These are phyloP conservation scores for Aspergillus awamori DNA, from an alignment of 2,329 filamentous ascomycete species.

Conservation along the genomic window DNA sequence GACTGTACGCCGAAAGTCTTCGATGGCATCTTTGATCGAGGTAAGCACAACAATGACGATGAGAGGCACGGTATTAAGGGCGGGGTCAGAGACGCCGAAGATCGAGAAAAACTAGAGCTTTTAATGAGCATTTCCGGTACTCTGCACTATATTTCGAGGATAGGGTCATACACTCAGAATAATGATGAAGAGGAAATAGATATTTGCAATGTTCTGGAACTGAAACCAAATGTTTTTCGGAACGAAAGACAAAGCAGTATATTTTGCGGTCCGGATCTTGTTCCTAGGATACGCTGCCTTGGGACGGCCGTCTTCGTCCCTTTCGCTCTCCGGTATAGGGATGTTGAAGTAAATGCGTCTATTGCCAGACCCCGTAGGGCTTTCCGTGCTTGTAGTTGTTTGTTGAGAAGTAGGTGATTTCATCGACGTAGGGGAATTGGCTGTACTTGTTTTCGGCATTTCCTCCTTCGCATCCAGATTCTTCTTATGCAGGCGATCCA, in stretches of 20 bases:
- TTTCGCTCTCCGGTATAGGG: slow-evolving; percentile 71
- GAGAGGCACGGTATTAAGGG: slow-evolving; percentile 83
- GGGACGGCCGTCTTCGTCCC: slow-evolving; percentile 80
- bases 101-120: slow-evolving; percentile 81
- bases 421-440: slow-evolving; percentile 39
- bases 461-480: slow-evolving; percentile 67
- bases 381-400: slow-evolving; percentile 24
- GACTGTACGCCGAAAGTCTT: slow-evolving; percentile 89
- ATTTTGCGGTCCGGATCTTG: slow-evolving; percentile 97
- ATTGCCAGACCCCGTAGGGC: slow-evolving; percentile 47
- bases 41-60: slow-evolving; percentile 91
- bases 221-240: slow-evolving; percentile 98
- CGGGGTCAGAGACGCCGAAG: slow-evolving; percentile 89
- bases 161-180: slow-evolving; percentile 77
- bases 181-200: slow-evolving; percentile 96
- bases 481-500: slow-evolving; percentile 71
- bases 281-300: slow-evolving; percentile 75
- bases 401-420: slow-evolving; percentile 39
- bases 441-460: slow-evolving; percentile 58
- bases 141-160: neutral
- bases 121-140: slow-evolving; percentile 25
- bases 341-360: slow-evolving; percentile 73
- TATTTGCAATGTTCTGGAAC: slow-evolving; percentile 97
- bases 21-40: slow-evolving; percentile 89
- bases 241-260: slow-evolving; percentile 90